Evolutionary conservation across 169 alveolate genomes (phyloP), one percentile per base, ranked within the genome.

Genomic region (Plasmodium cynomolgi): DNA sequence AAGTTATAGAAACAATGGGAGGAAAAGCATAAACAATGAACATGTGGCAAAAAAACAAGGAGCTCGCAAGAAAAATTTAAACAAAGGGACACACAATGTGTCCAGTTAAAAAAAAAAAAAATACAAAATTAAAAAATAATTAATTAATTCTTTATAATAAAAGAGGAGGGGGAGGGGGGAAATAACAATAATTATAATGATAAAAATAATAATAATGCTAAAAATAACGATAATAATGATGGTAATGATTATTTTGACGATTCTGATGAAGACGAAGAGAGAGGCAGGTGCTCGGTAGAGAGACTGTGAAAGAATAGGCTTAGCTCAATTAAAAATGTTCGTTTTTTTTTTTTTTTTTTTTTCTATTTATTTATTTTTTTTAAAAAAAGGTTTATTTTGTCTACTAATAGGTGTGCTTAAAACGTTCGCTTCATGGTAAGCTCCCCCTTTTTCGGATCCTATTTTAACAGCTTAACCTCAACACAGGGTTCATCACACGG

Each of bases 101-200:
- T 29, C 58, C 29, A 23, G 39, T 80, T 39, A 44, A 80, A 80
- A 80, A 80, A 34, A 33, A 77, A 29, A 79, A 68, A 68, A 68
- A 29, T 11, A 68, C 39, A 23, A 68, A 80, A 80, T 37, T 39
- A 80, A 80, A 44, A 80, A 80, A 23, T 41, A 80, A 44, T 80
- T 80, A 80, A 80, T 80, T 80, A 80, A 80, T 80, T 80, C 73
- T 80, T 80, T 44, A 80, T 44, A 80, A 80, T 20, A 80, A 80
- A 80, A 44, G 17, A 26, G 50, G 17, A 26, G 50, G 84, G 50
- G 56, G 1, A 39, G 0, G 33, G 26, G 44, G 23, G 29, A 39
- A 41, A 13, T 9, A 20, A 50, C n/a, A 17, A 50, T 33, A 34
- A 77, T 15, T 0, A 75, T 8, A 47, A 47, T 11, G 2, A 1